Base-by-base conservation (phyloP, 495 filamentous ascomycete genomes). In the Chlorociboria aeruginascens region DNA sequence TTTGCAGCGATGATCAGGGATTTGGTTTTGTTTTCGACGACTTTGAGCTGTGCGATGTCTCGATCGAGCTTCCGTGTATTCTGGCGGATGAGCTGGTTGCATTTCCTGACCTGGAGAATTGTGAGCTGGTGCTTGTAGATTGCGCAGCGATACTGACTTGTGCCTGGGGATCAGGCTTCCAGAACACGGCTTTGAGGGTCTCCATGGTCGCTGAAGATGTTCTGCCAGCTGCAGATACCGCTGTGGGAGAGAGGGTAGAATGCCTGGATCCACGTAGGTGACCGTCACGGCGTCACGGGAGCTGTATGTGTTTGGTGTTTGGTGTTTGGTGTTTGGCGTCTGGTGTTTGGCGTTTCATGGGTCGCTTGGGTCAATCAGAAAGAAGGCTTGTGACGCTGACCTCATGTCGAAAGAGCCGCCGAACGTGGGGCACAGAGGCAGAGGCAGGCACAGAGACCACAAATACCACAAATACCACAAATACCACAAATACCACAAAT, bases 31-130 rank as follows among this genome's bases (percentile, higher is more conserved):
- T 65, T 64, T 52, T 98, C 93, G 50, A 85, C 74, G 25, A 66
- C 50, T 57, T 83, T 86, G 50, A 93, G 77, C 39, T 80, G 69
- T 30, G 69, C 58, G 60, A 98, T 87, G 66, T 98, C 89, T 56
- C 92, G 89, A 63, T 98, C 92, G 50, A 98, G 79, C 62, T 95
- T 89, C 54, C 92, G 87, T 46, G 86, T 84, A 68, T 98, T 97
- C 58, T 76, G 63, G 45, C 92, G 87, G 56, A 98, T 85, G 48
- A 98, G 77, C 47, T 76, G 66, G 68, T 96, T 96, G 63, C 92
- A 97, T 84, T 96, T 96, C 49, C 90, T 80, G 71, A 89, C 83
- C 90, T 95, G n/a, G 37, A 46, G 20, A 36, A n/a, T 16, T 0
- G 30, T 38, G 14, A 53, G 36, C 46, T 31, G 32, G 12, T 25